These are phyloP conservation scores for Pseudogymnoascus sp. DNA, from an alignment of 2,329 filamentous ascomycete genomes.

Conservation along the genomic window DNA sequence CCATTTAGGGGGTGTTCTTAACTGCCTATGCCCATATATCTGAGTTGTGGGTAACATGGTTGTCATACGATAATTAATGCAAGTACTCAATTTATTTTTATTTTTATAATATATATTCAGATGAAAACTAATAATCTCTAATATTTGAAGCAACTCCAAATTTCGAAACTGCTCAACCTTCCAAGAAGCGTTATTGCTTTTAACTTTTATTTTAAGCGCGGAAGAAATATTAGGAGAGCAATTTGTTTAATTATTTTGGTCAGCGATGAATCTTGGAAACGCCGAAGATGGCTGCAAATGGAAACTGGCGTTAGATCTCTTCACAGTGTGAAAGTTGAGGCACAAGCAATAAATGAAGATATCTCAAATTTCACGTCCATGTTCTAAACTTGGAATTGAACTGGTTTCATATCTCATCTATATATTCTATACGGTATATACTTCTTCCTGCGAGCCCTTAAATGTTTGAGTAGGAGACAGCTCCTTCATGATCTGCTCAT, in stretches of 20 bases:
- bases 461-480: constrained; percentile 23
- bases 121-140: background rate
- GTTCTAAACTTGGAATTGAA: background rate
- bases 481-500: constrained; percentile 75
- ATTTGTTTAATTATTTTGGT: too few species aligned
- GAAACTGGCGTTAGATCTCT: background rate
- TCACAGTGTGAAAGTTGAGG: background rate
- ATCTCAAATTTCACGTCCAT: background rate
- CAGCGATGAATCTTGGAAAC: too few species aligned
- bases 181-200: background rate
- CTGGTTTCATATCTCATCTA: background rate
- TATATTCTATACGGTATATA: constrained; percentile 7
- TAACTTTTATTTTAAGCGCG: background rate
- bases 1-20: background rate
- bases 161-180: background rate
- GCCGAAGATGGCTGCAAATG: background rate
- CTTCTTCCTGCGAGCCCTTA: background rate
- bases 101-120: background rate
- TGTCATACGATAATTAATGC: background rate
- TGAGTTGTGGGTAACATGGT: too few species aligned
- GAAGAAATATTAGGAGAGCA: background rate
- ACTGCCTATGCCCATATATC: too few species aligned
- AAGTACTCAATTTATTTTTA: background rate
- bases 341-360: background rate
- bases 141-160: background rate